Evolutionary conservation across 2,329 filamentous ascomycete genomes (phyloP).

Genomic region (Plenodomus lindquistii): DNA sequence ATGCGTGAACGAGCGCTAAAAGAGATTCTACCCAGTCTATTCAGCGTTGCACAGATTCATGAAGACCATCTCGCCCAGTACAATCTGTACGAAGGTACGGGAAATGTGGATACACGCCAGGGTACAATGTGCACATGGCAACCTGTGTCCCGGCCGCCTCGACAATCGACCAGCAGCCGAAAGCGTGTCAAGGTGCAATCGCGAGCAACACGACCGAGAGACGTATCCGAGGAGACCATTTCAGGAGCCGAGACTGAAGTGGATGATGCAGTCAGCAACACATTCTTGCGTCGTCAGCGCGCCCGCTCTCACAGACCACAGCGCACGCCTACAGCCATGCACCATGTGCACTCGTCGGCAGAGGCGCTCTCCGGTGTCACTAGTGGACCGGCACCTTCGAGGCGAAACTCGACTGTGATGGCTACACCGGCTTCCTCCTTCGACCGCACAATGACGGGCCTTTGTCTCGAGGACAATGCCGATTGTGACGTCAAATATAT

Average conservation of each 20-base stretch:
- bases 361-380: neutral
- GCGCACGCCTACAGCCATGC: neutral
- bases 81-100: constrained; percentile 26
- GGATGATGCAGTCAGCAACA: neutral
- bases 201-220: neutral
- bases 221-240: constrained; percentile 5
- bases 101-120: constrained; percentile 17
- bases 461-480: constrained; percentile 6
- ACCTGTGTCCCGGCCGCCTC: constrained; percentile 20
- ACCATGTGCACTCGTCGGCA: neutral
- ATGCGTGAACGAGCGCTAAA: constrained; percentile 34
- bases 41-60: constrained; percentile 31
- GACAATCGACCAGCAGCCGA: constrained; percentile 5
- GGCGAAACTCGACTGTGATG: neutral
- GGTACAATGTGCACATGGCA: constrained; percentile 33
- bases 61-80: constrained; percentile 36
- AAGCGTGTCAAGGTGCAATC: constrained; percentile 16
- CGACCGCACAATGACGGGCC: constrained; percentile 9
- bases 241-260: constrained; percentile 23
- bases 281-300: neutral
- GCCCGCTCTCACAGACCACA: neutral
- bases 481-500: constrained; percentile 15
- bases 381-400: neutral
- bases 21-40: constrained; percentile 32
- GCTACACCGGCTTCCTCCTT: constrained; percentile 8